Conservation (phyloP, 169 alveolate species). For the Babesia bigemina region DNA sequence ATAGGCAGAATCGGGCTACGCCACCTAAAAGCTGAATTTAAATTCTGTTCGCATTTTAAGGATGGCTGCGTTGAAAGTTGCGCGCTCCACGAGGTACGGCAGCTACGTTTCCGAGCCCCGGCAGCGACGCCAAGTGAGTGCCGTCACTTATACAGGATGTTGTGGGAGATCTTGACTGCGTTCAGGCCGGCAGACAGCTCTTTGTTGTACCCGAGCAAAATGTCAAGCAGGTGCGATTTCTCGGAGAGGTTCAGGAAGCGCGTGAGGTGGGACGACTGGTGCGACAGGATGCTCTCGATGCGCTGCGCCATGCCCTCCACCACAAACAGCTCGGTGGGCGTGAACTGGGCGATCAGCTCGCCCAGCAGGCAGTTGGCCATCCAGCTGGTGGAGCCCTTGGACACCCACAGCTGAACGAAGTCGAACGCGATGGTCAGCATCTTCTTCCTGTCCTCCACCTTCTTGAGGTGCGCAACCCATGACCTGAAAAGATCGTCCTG, state of each 20-base stretch:
- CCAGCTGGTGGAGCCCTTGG: conserved; percentile 44
- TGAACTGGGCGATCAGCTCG: conserved; percentile 45
- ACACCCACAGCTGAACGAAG: conserved; percentile 61
- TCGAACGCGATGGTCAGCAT: conserved; percentile 45
- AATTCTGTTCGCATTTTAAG: too few species aligned
- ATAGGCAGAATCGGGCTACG: too few species aligned
- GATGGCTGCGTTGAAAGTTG: too few species aligned
- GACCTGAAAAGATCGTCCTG: conserved; percentile 25
- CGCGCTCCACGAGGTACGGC: too few species aligned
- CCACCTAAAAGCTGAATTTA: too few species aligned
- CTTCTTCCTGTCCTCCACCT: conserved; percentile 8
- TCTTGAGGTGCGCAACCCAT: conserved; percentile 21
- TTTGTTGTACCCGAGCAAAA: conserved; percentile 41
- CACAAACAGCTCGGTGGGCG: conserved; percentile 42
- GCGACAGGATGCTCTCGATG: conserved; percentile 47
- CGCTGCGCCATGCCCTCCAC: conserved; percentile 65
- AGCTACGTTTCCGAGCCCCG: too few species aligned
- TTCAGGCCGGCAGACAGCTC: background rate
- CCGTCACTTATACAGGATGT: conserved; percentile 47
- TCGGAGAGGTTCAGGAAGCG: conserved; percentile 55
- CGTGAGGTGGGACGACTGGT: conserved; percentile 59
- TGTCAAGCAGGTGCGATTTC: conserved; percentile 65
- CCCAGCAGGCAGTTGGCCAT: conserved; percentile 52
- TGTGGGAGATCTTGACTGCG: conserved; percentile 16
- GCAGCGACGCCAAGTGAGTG: too few species aligned